Percentiles rank a stretch among this genome's conserved stretches.
phyloP scores from a whole-genome alignment of 2,329 filamentous ascomycete species.

The Emydomyces testavorans region DNA sequence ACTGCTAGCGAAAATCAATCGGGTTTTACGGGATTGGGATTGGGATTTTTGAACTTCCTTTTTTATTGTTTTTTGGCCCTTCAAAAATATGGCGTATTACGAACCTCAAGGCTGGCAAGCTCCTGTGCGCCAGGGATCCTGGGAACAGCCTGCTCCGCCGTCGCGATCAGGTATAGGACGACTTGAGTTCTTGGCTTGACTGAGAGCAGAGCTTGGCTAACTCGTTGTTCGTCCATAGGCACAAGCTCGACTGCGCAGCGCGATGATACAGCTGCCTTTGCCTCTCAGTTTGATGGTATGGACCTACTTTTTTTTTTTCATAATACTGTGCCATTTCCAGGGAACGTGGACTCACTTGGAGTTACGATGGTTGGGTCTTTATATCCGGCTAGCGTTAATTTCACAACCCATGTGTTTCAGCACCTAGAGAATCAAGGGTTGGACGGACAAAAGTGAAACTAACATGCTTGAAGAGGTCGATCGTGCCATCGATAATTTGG shows the following conservation, averaged over 20 bases:
- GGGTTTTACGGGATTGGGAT: constrained; percentile 5
- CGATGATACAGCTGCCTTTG: constrained; percentile 68
- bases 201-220: neutral
- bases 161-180: constrained; percentile 53
- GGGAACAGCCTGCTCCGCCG: constrained; percentile 62
- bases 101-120: constrained; percentile 55
- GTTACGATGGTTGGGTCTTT: neutral
- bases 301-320: constrained; percentile 19
- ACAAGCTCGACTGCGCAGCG: constrained; percentile 62
- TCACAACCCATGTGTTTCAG: constrained; percentile 8
- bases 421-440: neutral
- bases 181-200: neutral
- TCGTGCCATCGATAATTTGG: constrained; percentile 83
- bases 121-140: constrained; percentile 52
- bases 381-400: neutral
- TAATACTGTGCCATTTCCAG: neutral
- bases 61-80: neutral
- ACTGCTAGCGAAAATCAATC: neutral
- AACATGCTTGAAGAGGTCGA: constrained; percentile 63
- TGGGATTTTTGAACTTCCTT: neutral
- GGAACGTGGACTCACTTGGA: neutral
- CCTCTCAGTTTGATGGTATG: constrained; percentile 81
- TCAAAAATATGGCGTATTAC: constrained; percentile 56
- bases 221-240: constrained; percentile 39
- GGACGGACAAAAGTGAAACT: neutral